phyloP scores from a whole-genome alignment of 192 early-diverging fungal species.

The Linnemannia zychae region DNA sequence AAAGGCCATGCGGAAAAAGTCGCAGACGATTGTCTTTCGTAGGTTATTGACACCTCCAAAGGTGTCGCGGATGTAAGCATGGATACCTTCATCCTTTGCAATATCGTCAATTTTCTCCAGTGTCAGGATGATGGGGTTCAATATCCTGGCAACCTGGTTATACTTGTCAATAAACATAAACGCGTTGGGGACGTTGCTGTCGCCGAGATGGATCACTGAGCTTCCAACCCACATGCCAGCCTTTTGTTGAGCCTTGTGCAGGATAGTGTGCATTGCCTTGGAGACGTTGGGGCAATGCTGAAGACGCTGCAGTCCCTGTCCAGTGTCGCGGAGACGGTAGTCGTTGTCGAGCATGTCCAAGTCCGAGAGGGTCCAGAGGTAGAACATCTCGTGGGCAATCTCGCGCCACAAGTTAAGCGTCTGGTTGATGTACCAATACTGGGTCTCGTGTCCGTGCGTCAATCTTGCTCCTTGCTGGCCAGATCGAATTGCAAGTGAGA shows the following conservation, averaged over 20 bases:
- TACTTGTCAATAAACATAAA: slow-evolving; percentile 99
- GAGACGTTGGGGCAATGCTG: slow-evolving; percentile 90
- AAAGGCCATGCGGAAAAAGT: slow-evolving; percentile 97
- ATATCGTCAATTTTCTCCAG: slow-evolving; percentile 81
- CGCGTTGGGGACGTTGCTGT: slow-evolving; percentile 98
- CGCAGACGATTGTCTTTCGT: slow-evolving; percentile 83
- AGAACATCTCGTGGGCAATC: slow-evolving; percentile 98
- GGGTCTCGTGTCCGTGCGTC: slow-evolving; percentile 92
- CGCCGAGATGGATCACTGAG: slow-evolving; percentile 96
- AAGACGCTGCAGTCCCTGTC: slow-evolving; percentile 96
- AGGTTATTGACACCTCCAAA: slow-evolving; percentile 77
- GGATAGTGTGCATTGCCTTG: slow-evolving; percentile 88
- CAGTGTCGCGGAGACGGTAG: slow-evolving; percentile 95
- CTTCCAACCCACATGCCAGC: slow-evolving; percentile 94
- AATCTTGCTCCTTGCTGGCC: slow-evolving; percentile 90
- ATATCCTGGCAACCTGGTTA: slow-evolving; percentile 96
- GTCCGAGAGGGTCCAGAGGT: slow-evolving; percentile 94
- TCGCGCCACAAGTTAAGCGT: slow-evolving; percentile 96
- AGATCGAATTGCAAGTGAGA: slow-evolving; percentile 85
- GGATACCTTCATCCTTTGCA: slow-evolving; percentile 68
- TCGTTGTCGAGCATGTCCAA: slow-evolving; percentile 85
- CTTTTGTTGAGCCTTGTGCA: slow-evolving; percentile 87
- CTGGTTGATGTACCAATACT: slow-evolving; percentile 87
- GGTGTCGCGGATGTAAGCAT: slow-evolving; percentile 74
- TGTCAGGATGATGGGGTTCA: slow-evolving; percentile 86